These are phyloP conservation scores for Plasmodium ovale DNA, from an alignment of 169 alveolate genomes.

Conservation along the genomic window DNA sequence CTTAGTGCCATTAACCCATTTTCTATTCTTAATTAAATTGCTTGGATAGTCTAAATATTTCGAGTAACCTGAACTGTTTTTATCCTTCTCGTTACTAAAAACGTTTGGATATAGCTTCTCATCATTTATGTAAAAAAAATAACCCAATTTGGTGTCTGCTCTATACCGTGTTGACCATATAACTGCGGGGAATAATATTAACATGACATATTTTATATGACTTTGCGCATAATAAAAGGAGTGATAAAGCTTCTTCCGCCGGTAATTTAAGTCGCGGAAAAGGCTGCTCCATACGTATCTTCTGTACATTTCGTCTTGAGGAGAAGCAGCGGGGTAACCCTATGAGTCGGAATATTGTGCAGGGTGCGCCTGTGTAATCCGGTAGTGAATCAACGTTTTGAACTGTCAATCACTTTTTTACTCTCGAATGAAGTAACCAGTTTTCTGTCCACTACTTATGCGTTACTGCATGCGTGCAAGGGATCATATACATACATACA, in stretches of 20 bases:
- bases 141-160: slow-evolving; percentile 90
- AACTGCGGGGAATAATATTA: slow-evolving; percentile 85
- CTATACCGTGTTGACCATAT: slow-evolving; percentile 87
- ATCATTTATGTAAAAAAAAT: slow-evolving; percentile 80
- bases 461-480: neutral
- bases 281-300: slow-evolving; percentile 69
- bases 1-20: slow-evolving; percentile 88
- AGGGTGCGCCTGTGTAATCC: too few species aligned
- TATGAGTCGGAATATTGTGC: too few species aligned
- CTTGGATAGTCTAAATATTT: slow-evolving; percentile 41
- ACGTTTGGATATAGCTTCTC: slow-evolving; percentile 45
- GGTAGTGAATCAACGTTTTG: too few species aligned
- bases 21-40: slow-evolving; percentile 33
- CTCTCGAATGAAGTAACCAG: neutral
- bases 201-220: slow-evolving; percentile 88
- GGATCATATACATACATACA: neutral
- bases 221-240: slow-evolving; percentile 90
- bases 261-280: slow-evolving; percentile 81
- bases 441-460: neutral
- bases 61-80: neutral
- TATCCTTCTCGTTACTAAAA: neutral
- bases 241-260: slow-evolving; percentile 86
- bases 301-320: slow-evolving; percentile 39
- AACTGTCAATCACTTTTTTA: too few species aligned
- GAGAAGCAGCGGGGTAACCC: too few species aligned